A percentile compares a stretch with the other conserved stretches of the same genome.
These are phyloP conservation scores for Penicillium sp. DNA, from an alignment of 2,329 filamentous ascomycete species.

Conservation along the genomic window DNA sequence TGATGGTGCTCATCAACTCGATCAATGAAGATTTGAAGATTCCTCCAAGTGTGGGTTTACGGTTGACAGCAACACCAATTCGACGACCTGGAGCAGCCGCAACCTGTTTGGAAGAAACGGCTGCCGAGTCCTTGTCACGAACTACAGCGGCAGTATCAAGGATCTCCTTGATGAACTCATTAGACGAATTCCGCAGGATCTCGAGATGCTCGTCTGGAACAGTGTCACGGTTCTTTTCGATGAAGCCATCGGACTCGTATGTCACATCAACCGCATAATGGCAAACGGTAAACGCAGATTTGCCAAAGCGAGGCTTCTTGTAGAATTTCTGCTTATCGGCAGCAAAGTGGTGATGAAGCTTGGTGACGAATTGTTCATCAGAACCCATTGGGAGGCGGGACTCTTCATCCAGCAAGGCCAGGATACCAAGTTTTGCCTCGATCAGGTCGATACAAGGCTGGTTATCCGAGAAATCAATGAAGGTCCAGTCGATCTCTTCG, in stretches of 20 bases:
- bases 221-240: conserved; percentile 98
- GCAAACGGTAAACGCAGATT: conserved; percentile 95
- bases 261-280: conserved; percentile 98
- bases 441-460: conserved; percentile 98
- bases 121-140: conserved; percentile 75
- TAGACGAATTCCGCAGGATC: conserved; percentile 76
- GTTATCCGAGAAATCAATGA: conserved; percentile 99
- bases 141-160: conserved; percentile 80
- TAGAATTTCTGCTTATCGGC: conserved; percentile 92
- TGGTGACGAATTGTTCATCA: conserved; percentile 93
- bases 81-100: conserved; percentile 67
- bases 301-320: conserved; percentile 97
- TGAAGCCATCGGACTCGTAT: conserved; percentile 98
- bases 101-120: conserved; percentile 68
- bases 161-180: conserved; percentile 78
- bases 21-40: conserved; percentile 99
- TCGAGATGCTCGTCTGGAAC: conserved; percentile 98
- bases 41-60: conserved; percentile 93
- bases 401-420: conserved; percentile 92
- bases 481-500: conserved; percentile 98
- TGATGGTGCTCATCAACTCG: conserved; percentile 96
- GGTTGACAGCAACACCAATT: conserved; percentile 85
- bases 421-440: conserved; percentile 89
- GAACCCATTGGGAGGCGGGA: conserved; percentile 95
- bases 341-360: conserved; percentile 90